Percentiles rank a stretch among this genome's conserved stretches.
phyloP scores from a whole-genome alignment of 371 early-diverging fungal genomes.

The Mucor racemosus region DNA sequence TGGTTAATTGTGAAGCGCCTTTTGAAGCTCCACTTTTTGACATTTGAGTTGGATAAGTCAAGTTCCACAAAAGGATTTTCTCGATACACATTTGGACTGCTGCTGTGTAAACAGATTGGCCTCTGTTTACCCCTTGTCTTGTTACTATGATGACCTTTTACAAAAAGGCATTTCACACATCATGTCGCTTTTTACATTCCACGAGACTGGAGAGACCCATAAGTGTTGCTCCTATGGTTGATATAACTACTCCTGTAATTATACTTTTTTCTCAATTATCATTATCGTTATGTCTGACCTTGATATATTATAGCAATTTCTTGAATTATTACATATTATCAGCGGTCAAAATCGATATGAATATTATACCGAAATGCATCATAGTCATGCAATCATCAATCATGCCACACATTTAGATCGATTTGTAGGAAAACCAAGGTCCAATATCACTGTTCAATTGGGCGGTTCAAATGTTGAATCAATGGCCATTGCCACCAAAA shows the following conservation, averaged over 20 bases:
- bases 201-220: conserved; percentile 48
- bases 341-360: conserved; percentile 59
- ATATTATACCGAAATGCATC: conserved; percentile 83
- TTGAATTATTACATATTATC: conserved; percentile 72
- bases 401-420: conserved; percentile 45
- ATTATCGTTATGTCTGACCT: not conserved
- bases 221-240: conserved; percentile 84
- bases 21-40: no score
- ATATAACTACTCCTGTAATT: conserved; percentile 72
- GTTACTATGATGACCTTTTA: not conserved
- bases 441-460: conserved; percentile 64
- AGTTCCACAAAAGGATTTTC: no score
- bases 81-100: not conserved
- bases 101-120: not conserved
- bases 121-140: conserved; percentile 5
- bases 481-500: conserved; percentile 58
- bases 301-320: conserved; percentile 50
- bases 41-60: no score
- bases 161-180: not conserved
- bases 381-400: conserved; percentile 69
- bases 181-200: conserved; percentile 17
- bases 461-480: conserved; percentile 61
- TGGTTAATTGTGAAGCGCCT: no score
- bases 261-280: not conserved
- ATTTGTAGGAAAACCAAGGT: conserved; percentile 58